phyloP scores from a whole-genome alignment of 257 asterid genomes.

The Misopates orontium region DNA sequence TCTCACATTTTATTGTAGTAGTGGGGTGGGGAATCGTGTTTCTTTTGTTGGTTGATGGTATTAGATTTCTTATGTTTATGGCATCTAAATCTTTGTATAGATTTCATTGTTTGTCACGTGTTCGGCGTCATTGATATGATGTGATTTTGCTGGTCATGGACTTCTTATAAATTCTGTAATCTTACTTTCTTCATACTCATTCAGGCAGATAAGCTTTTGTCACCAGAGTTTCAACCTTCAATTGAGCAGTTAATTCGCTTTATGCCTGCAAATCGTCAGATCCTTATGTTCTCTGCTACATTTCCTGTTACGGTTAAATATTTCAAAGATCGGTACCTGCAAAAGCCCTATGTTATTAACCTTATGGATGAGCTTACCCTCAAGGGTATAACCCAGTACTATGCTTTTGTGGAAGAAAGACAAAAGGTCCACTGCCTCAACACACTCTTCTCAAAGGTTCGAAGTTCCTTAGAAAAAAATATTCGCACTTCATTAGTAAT shows the following conservation, averaged over 20 bases:
- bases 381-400: slow-evolving; percentile 85
- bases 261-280: slow-evolving; percentile 71
- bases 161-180: slow-evolving; percentile 17
- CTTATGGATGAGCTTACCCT: slow-evolving; percentile 95
- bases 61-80: slow-evolving; percentile 8
- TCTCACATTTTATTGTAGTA: slow-evolving; percentile 14
- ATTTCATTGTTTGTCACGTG: not conserved
- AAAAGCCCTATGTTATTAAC: slow-evolving; percentile 74
- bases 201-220: slow-evolving; percentile 94
- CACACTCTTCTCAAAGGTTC: slow-evolving; percentile 83
- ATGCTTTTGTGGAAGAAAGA: slow-evolving; percentile 94
- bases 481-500: not conserved
- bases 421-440: slow-evolving; percentile 91
- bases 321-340: slow-evolving; percentile 74
- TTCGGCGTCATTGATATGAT: no score
- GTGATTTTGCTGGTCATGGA: slow-evolving; percentile 6
- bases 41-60: slow-evolving; percentile 19
- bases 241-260: slow-evolving; percentile 72
- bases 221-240: slow-evolving; percentile 93
- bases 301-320: slow-evolving; percentile 87
- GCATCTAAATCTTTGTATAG: slow-evolving; percentile 11
- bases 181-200: slow-evolving; percentile 22
- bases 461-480: not conserved
- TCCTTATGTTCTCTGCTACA: slow-evolving; percentile 90
- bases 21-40: slow-evolving; percentile 11